Percentiles rank a stretch among this genome's conserved stretches.
These are phyloP conservation scores for Cokeromyces recurvatus DNA, from an alignment of 371 early-diverging fungal genomes.

Conservation along the genomic window DNA sequence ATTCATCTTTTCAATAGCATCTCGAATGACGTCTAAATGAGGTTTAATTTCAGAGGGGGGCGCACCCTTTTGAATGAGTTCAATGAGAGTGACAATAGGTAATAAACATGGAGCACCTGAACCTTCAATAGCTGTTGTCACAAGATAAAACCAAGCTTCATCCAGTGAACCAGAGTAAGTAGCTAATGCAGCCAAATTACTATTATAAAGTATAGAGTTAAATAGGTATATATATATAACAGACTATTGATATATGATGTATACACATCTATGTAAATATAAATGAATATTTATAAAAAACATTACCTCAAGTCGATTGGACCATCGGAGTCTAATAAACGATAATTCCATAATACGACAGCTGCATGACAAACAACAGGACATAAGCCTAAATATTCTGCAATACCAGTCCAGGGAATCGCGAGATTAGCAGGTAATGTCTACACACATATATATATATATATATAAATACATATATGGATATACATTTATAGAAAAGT, in stretches of 20 bases:
- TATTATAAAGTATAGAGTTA: slow-evolving; percentile 6
- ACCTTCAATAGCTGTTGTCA: slow-evolving; percentile 88
- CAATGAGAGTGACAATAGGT: slow-evolving; percentile 56
- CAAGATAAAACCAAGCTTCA: slow-evolving; percentile 96
- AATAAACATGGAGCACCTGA: slow-evolving; percentile 76
- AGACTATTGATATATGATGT: too few relatives aligned
- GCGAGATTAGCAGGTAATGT: slow-evolving; percentile 77
- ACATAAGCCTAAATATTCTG: slow-evolving; percentile 78
- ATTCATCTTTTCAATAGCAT: slow-evolving; percentile 59
- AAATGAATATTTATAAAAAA: not conserved
- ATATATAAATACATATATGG: too few relatives aligned
- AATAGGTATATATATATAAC: too few relatives aligned
- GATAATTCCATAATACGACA: slow-evolving; percentile 89
- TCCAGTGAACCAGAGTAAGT: slow-evolving; percentile 89
- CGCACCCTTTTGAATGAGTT: slow-evolving; percentile 47
- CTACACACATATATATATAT: too few relatives aligned
- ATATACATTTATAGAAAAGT: too few relatives aligned
- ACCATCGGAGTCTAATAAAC: slow-evolving; percentile 69
- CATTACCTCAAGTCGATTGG: slow-evolving; percentile 65
- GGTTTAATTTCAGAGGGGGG: too few relatives aligned
- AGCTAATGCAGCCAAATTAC: slow-evolving; percentile 76
- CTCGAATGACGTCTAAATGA: slow-evolving; percentile 48
- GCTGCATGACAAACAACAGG: slow-evolving; percentile 89
- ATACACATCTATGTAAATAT: too few relatives aligned
- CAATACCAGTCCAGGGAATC: slow-evolving; percentile 78